phyloP scores from a whole-genome alignment of 345 rosid genomes.

The Eucalyptus erythrocorys region DNA sequence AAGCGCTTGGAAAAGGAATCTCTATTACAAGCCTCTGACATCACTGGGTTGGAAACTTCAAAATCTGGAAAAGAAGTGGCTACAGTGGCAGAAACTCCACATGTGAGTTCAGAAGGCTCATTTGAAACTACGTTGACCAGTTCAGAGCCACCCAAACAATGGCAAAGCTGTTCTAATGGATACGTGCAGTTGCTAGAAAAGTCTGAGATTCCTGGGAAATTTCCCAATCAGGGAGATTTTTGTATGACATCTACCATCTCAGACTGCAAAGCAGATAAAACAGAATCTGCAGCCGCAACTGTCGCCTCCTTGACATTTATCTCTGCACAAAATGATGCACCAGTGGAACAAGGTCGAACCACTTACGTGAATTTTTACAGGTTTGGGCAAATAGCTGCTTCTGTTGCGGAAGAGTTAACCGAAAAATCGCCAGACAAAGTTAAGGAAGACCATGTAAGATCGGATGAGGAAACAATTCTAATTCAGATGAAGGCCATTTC shows the following conservation, averaged over 20 bases:
- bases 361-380: constrained; percentile 59
- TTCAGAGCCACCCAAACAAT: constrained; percentile 8
- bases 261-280: constrained; percentile 9
- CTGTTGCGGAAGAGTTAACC: constrained; percentile 53
- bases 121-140: background rate
- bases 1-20: constrained; percentile 20
- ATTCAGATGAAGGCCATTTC: constrained; percentile 69
- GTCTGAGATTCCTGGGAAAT: constrained; percentile 6
- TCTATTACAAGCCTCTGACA: constrained; percentile 24
- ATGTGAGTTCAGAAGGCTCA: constrained; percentile 25
- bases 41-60: constrained; percentile 3
- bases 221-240: constrained; percentile 1
- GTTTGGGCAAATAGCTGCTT: constrained; percentile 63
- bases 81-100: constrained; percentile 16
- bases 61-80: constrained; percentile 17
- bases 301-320: constrained; percentile 5
- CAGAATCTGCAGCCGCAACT: constrained; percentile 10
- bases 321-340: constrained; percentile 9
- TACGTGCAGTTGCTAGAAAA: constrained; percentile 2
- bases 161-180: background rate
- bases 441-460: constrained; percentile 14
- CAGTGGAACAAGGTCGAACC: constrained; percentile 14
- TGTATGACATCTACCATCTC: constrained; percentile 6
- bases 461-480: constrained; percentile 64
- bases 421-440: constrained; percentile 35